Evolutionary conservation across 2,329 filamentous ascomycete genomes (phyloP), one percentile per base, ranked within the genome.

Genomic region (Penicillium hesseltinei): DNA sequence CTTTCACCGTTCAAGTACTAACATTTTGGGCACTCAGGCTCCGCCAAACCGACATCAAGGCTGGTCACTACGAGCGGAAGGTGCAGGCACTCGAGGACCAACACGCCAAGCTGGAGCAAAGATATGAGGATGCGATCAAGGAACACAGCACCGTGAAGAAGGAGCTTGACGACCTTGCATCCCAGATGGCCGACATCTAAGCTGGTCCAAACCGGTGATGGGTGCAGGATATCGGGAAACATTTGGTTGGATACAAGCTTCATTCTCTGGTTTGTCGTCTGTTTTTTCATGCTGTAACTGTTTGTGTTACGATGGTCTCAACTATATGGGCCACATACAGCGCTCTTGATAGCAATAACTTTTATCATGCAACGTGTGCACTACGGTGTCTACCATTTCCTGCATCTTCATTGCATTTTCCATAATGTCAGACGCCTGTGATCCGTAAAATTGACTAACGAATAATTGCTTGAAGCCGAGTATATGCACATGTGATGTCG

Each of bases 11-110:
- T 11, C 19, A 33, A 27, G 27, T 48, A 49, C 63, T 64, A 31
- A 63, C 62, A 63, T 51, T 64, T 62, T 38, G 54, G 50, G n/a
- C 47, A 65, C 51, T 55, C 44, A 99, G 94, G 82, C 91, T 97
- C 74, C 92, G 94, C 77, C 92, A 96, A 82, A 97, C 94, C 81
- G 94, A 99, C 77, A 92, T 97, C 81, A 97, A 97, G 85, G 92
- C 93, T 73, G 94, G 93, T 71, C 93, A 99, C 83, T 97, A 93
- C 80, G 94, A 99, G 83, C 94, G 94, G 81, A 97, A 97, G 84
- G 94, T 97, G 69, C 91, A 97, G 80, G 93, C 94, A 71, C 88
- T 97, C 73, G 94, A 99, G 82, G 83, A 86, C 73, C 86, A 92
- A 76, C 89, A 91, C 71, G 92, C 97, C 79, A 87, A 92, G 78